Conservation (phyloP, 805 yeast species). For the Grigorovia humatica region DNA sequence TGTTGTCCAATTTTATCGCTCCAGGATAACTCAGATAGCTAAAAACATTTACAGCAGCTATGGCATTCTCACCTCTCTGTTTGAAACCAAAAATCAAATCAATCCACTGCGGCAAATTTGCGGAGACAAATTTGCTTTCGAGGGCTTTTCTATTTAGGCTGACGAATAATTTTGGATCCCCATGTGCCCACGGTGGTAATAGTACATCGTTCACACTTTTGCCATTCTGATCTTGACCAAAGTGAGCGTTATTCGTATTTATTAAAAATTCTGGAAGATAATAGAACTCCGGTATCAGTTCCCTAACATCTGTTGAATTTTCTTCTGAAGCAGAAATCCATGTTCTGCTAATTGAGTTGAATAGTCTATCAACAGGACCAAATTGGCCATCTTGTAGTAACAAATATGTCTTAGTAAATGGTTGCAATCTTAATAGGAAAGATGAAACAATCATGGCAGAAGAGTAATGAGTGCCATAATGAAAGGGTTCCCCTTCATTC, state of each 20-base stretch:
- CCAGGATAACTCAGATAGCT: conserved; percentile 81
- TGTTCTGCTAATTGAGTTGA: conserved; percentile 62
- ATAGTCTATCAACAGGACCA: conserved; percentile 80
- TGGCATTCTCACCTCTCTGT: conserved; percentile 65
- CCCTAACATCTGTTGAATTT: conserved; percentile 80
- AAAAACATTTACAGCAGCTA: conserved; percentile 61
- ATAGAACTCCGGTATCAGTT: conserved; percentile 77
- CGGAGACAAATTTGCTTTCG: conserved; percentile 73
- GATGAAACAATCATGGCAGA: conserved; percentile 90
- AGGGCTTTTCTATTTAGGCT: conserved; percentile 71
- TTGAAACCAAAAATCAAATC: conserved; percentile 75
- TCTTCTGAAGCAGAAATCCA: conserved; percentile 76
- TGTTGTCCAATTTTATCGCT: conserved; percentile 63
- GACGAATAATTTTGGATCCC: conserved; percentile 65
- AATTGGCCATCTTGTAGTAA: conserved; percentile 78
- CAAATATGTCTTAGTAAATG: conserved; percentile 70
- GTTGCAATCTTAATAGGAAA: conserved; percentile 63
- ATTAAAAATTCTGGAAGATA: conserved; percentile 68
- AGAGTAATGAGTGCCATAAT: conserved; percentile 88
- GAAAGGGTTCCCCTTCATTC: conserved; percentile 61
- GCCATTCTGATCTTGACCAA: conserved; percentile 62
- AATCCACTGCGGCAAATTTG: conserved; percentile 72
- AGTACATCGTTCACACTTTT: conserved; percentile 46
- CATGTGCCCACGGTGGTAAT: conserved; percentile 77
- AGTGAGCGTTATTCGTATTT: conserved; percentile 55